Evolutionary conservation across 805 yeast species (phyloP), one percentile per base, ranked within the genome.

Genomic region (Tetrapisispora pingtungensis): DNA sequence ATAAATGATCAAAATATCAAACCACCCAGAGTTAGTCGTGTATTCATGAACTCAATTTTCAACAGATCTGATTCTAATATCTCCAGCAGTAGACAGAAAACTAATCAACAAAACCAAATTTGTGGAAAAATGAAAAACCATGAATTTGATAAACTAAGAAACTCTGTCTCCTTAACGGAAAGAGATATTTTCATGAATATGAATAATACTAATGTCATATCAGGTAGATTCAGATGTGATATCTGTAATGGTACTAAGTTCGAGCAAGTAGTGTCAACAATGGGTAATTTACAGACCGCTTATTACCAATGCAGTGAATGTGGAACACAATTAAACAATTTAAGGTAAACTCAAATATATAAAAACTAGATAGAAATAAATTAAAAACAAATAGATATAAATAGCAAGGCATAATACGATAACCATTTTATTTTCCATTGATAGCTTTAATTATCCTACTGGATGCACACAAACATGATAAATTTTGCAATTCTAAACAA

Each of bases 181-280:
- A 34, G 17, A 4, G 28, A 41, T n/a, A 2, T 26, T 13, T 28
- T 20, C 17, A 10, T 10, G 26, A 33, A 33, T 19, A 13, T 27
- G 14, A 33, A 24, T 8, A 18, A 20, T 15, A 13, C 46, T 6
- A 37, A 17, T 12, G 27, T 10, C 3, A 27, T 37, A 15, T 13
- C 40, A 10, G 26, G 26, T 3, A 27, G 40, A 27, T 27, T 30
- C 20, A 41, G 47, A 28, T 59, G 64, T 41, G 55, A 56, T 22
- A 56, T 55, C 22, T 60, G 65, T 42, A 51, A 55, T 34, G 57
- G 65, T 18, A 54, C 52, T 8, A 54, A 48, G 10, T 58, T 59
- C 14, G 36, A 40, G 14, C 24, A 46, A 17, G 17, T 41, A 17
- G 4, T 26, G 15, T n/a, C 39, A 19, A 12, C 13, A 8, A 37